Base-by-base conservation (phyloP, 768 basidiomycete species). In the Boletellus ananas region DNA sequence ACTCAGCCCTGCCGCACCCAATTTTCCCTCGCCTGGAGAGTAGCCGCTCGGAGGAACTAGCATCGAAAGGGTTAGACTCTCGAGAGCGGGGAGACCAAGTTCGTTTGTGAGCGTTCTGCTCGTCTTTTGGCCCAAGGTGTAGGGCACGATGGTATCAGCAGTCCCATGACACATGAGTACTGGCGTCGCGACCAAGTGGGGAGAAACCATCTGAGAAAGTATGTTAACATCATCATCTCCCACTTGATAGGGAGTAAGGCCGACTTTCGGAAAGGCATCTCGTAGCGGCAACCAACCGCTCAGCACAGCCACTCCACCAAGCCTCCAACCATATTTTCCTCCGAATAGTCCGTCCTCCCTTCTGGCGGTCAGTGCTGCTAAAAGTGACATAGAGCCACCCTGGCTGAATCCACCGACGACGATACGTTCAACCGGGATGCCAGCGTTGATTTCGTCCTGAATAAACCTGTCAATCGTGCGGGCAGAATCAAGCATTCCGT, bases 391-490 rank as follows among this genome's bases (percentile, higher is more conserved):
- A 20, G 84, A 80, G 35, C 76, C 89, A 34, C 90, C 93, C 65
- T 95, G 93, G 52, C 84, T 87, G 71, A 94, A 95, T 10, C 94
- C 94, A 33, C 90, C 92, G 20, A 97, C 68, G 29, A 95, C 78
- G 59, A 95, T 87, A 44, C 87, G 80, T 47, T 76, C 74, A 21
- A 85, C 70, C 9, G 81, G 76, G 45, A 86, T 80, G 31, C 89
- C 89, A 8, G 76, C 74, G 42, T 83, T 80, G 17, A 94, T 73
- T 68, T 97, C 94, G 3, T 76, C 74, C 12, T 79, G 74, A 61
- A 98, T 84, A 56, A 94, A 71, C 50, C 78, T 69, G 59, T 84
- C 84, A 58, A 95, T 73, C 23, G 75, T 66, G 25, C 73, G 69
- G 8, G 80, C 77, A 29, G 87, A 82, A 27, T 78, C 64, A 29